Evolutionary conservation across 345 rosid genomes (phyloP).

Genomic region (Linum tenue): DNA sequence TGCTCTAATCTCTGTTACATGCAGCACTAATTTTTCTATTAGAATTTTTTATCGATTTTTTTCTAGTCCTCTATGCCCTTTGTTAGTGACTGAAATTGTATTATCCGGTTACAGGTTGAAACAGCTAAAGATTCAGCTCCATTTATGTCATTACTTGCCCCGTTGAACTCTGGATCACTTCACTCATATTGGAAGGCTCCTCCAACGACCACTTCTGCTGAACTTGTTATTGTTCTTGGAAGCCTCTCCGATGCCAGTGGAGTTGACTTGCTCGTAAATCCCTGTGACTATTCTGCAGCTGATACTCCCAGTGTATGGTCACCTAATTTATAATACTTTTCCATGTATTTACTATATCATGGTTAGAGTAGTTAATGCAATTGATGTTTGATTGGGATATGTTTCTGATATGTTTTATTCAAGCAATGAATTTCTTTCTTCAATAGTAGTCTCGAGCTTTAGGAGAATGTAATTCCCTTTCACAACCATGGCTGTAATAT

Average conservation of each 20-base stretch:
- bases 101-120: slow-evolving; percentile 53
- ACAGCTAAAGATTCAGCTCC: slow-evolving; percentile 82
- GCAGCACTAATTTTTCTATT: background rate
- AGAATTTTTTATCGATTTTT: background rate
- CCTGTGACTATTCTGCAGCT: slow-evolving; percentile 81
- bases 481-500: background rate
- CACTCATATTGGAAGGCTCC: slow-evolving; percentile 89
- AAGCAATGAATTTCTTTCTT: background rate
- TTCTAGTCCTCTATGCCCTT: background rate
- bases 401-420: background rate
- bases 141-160: slow-evolving; percentile 63
- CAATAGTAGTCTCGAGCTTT: background rate
- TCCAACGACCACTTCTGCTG: slow-evolving; percentile 41
- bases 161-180: slow-evolving; percentile 41
- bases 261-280: slow-evolving; percentile 73
- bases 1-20: background rate
- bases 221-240: slow-evolving; percentile 61
- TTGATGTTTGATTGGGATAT: background rate
- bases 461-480: background rate
- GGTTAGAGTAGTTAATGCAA: background rate
- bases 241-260: slow-evolving; percentile 71
- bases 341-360: slow-evolving; percentile 8
- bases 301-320: slow-evolving; percentile 72
- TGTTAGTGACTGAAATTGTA: slow-evolving; percentile 12
- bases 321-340: slow-evolving; percentile 2